Evolutionary conservation across 306 rosid species (phyloP), one percentile per base, ranked within the genome.

Genomic region (Senna siamea): DNA sequence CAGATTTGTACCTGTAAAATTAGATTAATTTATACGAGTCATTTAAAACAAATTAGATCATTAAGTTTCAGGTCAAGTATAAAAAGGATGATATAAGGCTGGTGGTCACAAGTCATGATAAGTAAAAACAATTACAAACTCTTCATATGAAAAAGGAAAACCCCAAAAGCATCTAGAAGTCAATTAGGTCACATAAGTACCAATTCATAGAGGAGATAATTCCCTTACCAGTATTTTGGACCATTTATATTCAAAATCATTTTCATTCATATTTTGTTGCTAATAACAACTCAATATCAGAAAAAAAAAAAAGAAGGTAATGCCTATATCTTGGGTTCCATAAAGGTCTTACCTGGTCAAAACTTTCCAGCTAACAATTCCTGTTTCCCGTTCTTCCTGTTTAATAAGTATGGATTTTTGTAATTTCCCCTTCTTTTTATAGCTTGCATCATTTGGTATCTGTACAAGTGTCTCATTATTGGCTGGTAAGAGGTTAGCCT

Each of bases 341-440:
- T 7, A 55, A 54, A 6, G 26, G n/a, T 67, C 60, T 50, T 85
- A 93, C 97, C 98, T 84, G 77, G 19, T 69, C 64, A 93, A 55
- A 70, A 93, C 87, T 43, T 83, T 91, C 97, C 88, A 89, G 78
- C 96, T 91, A 64, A 91, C 89, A 55, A 91, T 78, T 8, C 98
- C 98, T 11, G 93, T 89, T 75, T 90, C 98, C 67, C 92, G 68
- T 72, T 93, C 98, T 85, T 93, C 98, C 84, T 89, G 86, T 81
- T 86, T 91, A 58, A 93, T 76, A 43, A 90, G 84, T 59, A 85
- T 87, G 5, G 96, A 93, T 69, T 83, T 93, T 74, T 62, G 61
- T 40, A 80, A 76, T 75, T 82, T 87, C 38, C 88, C 88, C 64
- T 85, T 86, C 73, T 74, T 90, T 63, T 74, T 73, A 73, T 64